Evolutionary conservation across 305 asterid species (phyloP).

Genomic region (Fraxinus xanthoxyloides): DNA sequence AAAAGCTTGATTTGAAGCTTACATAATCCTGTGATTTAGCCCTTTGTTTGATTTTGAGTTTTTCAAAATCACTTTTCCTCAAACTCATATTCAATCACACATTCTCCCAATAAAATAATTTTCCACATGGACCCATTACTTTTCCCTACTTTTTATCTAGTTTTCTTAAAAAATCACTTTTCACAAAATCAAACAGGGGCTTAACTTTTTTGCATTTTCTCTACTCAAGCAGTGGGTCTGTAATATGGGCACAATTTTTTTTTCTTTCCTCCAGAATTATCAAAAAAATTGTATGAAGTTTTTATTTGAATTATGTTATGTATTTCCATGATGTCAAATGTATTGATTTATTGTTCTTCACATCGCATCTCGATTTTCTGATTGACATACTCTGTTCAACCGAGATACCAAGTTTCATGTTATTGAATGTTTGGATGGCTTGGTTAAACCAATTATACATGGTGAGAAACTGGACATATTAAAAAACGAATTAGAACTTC

Average conservation of each 20-base stretch:
- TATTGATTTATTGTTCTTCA: neutral
- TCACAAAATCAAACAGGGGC: neutral
- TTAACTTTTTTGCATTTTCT: neutral
- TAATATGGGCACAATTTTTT: neutral
- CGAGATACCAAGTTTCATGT: neutral
- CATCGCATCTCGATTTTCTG: neutral
- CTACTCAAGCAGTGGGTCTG: neutral
- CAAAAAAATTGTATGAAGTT: neutral
- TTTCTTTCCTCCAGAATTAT: neutral
- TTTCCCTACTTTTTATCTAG: neutral
- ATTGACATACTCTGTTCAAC: neutral
- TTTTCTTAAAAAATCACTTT: neutral
- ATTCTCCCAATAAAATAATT: neutral
- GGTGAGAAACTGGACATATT: neutral
- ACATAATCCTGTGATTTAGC: neutral
- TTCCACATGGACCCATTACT: neutral
- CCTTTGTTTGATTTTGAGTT: neutral
- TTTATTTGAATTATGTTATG: neutral
- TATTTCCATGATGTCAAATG: neutral
- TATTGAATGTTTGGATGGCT: neutral
- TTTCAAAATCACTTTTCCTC: neutral
- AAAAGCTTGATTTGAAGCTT: neutral
- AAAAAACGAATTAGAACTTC: neutral
- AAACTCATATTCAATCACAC: neutral
- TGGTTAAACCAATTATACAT: neutral